Evolutionary conservation across 1,284 basidiomycete species (phyloP).

Genomic region (Microbotryum violaceum): DNA sequence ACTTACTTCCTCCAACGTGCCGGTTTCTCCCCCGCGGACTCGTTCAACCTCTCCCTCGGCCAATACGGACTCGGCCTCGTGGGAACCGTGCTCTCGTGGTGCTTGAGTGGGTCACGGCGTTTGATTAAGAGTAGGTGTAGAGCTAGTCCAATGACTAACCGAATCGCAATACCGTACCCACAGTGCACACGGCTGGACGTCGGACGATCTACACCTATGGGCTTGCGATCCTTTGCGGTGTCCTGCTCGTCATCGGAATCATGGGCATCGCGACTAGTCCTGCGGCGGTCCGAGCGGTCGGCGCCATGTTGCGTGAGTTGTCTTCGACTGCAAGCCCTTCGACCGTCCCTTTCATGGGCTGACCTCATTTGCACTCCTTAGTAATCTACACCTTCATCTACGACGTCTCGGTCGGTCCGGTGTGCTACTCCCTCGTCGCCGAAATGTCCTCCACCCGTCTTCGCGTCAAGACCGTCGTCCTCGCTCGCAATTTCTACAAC

Average conservation of each 20-base stretch:
- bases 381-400: slow-evolving; percentile 44
- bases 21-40: slow-evolving; percentile 40
- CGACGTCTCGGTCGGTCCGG: slow-evolving; percentile 42
- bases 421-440: slow-evolving; percentile 45
- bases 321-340: too few species aligned
- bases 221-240: slow-evolving; percentile 42
- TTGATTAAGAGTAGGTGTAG: too few species aligned
- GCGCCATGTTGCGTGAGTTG: slow-evolving; percentile 38
- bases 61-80: slow-evolving; percentile 41
- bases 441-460: slow-evolving; percentile 44
- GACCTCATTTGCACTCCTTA: too few species aligned
- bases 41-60: slow-evolving; percentile 44
- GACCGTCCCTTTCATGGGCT: too few species aligned
- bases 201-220: slow-evolving; percentile 47
- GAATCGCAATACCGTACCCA: too few species aligned
- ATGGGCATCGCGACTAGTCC: slow-evolving; percentile 40
- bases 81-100: slow-evolving; percentile 44
- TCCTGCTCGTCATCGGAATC: slow-evolving; percentile 47
- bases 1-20: slow-evolving; percentile 44
- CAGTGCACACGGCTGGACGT: slow-evolving; percentile 41
- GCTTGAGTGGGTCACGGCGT: slow-evolving; percentile 34
- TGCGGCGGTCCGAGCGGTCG: slow-evolving; percentile 40
- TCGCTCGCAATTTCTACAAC: too few species aligned
- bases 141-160: too few species aligned
- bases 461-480: too few species aligned